Base-by-base conservation (phyloP, 345 rosid genomes). In the Microthlaspi erraticum region DNA sequence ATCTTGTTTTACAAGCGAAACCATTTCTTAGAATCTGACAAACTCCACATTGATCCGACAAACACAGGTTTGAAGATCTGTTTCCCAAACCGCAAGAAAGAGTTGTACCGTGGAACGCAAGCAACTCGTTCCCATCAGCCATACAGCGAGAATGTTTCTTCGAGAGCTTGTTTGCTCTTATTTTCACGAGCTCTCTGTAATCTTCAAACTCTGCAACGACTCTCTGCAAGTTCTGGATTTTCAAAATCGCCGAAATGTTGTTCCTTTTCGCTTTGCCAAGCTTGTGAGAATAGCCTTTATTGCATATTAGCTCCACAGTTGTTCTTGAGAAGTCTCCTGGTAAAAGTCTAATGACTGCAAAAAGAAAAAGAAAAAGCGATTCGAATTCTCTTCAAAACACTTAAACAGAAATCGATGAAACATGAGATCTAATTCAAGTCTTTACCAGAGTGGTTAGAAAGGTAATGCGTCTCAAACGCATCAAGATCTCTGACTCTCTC, bases 121-220 rank as follows among this genome's bases (percentile, higher is more conserved):
- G 76, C 6, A 88, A 81, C 81, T 84, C 93, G 36, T 88, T 91
- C 10, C 96, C 98, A 65, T 89, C 98, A 0, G 93, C 97, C 38
- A 81, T 51, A 70, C 87, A 84, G 0, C 97, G 92, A 11, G 92
- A 78, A 46, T 92, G 86, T 64, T 78, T 80, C 68, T 79, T 81
- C 2, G 78, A 23, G 23, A 77, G 74, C 75, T 81, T 88, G 77
- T 58, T 83, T 2, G 92, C 88, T 70, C 80, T 77, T 26, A 75
- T 71, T 49, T 82, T 91, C 23, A 87, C 90, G 39, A 71, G 50
- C 51, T 83, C 90, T 73, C 96, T 81, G 43, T 85, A 78, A 42
- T 85, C 83, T 61, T 89, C 96, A 42, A 89, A 92, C 36, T 70
- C 78, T 50, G 85, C 82, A 3, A 87, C 60, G 5, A 77, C 82